Conservation (phyloP, 2,329 filamentous ascomycete genomes). For the Ophiostoma sp. region DNA sequence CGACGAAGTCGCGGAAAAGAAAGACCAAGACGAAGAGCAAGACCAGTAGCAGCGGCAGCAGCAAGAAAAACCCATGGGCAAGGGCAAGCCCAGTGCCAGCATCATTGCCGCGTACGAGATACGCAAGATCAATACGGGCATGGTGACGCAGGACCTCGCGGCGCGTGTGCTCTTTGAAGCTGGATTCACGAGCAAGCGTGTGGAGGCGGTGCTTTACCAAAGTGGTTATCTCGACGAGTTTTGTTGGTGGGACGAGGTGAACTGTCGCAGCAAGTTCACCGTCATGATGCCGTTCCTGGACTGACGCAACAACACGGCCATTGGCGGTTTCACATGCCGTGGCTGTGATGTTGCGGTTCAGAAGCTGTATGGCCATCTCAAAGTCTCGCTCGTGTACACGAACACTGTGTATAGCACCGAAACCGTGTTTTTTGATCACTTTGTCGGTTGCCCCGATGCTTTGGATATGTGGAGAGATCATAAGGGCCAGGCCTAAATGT, state of each 20-base stretch:
- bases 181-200: neutral
- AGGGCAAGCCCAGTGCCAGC: neutral
- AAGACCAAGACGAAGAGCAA: neutral
- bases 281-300: conserved; percentile 22
- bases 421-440: conserved; percentile 13
- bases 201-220: neutral
- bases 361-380: neutral
- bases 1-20: neutral
- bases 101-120: neutral
- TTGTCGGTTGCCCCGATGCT: conserved; percentile 1
- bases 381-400: neutral
- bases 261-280: neutral
- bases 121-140: neutral
- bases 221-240: conserved; percentile 17
- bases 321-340: neutral
- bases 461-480: conserved; percentile 4
- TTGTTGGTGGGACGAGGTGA: conserved; percentile 1
- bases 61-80: neutral
- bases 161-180: neutral
- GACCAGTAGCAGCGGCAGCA: neutral
- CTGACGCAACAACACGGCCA: neutral
- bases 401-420: conserved; percentile 17
- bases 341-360: neutral
- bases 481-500: too few relatives aligned
- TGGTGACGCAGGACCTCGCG: conserved; percentile 6